Evolutionary conservation across 176 grass and related monocot genomes (phyloP), one percentile per base, ranked within the genome.

Genomic region (Zizania latifolia): DNA sequence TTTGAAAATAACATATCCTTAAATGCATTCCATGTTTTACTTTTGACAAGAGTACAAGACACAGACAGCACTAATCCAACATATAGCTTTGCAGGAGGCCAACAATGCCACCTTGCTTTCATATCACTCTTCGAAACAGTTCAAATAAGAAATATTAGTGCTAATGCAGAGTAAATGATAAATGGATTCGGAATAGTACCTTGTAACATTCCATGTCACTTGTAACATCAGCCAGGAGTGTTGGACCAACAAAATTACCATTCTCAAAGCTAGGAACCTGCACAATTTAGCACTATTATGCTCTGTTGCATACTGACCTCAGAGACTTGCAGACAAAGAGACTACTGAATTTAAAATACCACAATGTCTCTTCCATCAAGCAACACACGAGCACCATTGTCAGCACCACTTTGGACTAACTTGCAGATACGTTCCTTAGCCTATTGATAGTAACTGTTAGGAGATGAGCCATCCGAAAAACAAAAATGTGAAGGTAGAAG

Each of bases 391-490:
- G 88, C 91, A 40, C 89, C 89, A 67, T 22, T 90, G 30, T 89
- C 91, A 73, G 65, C 76, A 27, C 94, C 94, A 71, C 82, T 92
- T 94, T 98, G 91, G 48, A 98, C 88, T 84, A 98, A 79, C 44
- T 90, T 98, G 87, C 88, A 92, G 76, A 98, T 98, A 39, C 91
- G 91, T 37, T 94, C 89, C 86, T 98, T 98, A 2, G 94, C 94
- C 94, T 98, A 41, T 36, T 61, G 38, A 76, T 31, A 70, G 4
- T 19, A 63, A 85, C 16, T 57, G 67, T 72, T 48, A 89, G 28
- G 54, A 72, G n/a, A 58, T 68, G 5, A 43, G 70, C 14, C 36
- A 58, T 24, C 62, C 19, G 70, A 71, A 24, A 81, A 38, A 69
- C 8, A 35, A 51, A 23, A 75, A 3, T 70, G 73, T 39, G 51